A percentile compares a stretch with the other conserved stretches of the same genome.
Conservation (phyloP, 2,329 filamentous ascomycete species). For the Penicillium freii region DNA sequence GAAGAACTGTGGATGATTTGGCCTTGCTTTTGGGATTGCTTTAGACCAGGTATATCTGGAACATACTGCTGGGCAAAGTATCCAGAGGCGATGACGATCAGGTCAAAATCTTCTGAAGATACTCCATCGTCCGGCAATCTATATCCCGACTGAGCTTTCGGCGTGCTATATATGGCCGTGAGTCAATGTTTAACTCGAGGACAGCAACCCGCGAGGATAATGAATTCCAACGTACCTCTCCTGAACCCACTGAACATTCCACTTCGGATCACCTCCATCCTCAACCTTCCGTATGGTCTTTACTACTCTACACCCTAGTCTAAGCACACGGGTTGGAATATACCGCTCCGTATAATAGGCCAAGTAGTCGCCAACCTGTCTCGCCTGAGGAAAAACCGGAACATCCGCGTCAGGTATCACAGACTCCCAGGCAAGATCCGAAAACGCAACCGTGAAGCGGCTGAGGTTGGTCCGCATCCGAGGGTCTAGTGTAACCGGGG, state of each 20-base stretch:
- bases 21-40: constrained; percentile 44
- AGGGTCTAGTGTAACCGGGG: constrained; percentile 52
- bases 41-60: constrained; percentile 44
- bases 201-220: background rate
- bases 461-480: constrained; percentile 65
- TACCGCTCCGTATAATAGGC: constrained; percentile 63
- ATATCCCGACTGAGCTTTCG: background rate
- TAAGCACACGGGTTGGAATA: constrained; percentile 47
- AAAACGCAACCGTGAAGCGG: constrained; percentile 63
- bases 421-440: constrained; percentile 67
- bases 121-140: background rate
- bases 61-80: constrained; percentile 67
- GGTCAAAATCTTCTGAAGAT: constrained; percentile 57
- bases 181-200: background rate
- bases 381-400: constrained; percentile 70
- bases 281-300: constrained; percentile 23
- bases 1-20: constrained; percentile 67
- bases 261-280: constrained; percentile 27
- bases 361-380: constrained; percentile 73
- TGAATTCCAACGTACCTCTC: constrained; percentile 15
- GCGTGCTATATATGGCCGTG: background rate
- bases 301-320: constrained; percentile 49
- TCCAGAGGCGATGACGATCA: constrained; percentile 69
- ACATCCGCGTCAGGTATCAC: constrained; percentile 41
- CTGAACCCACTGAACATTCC: constrained; percentile 40